Evolutionary conservation across 2,329 filamentous ascomycete species (phyloP).

Genomic region (Colletotrichum neosansevieriae): DNA sequence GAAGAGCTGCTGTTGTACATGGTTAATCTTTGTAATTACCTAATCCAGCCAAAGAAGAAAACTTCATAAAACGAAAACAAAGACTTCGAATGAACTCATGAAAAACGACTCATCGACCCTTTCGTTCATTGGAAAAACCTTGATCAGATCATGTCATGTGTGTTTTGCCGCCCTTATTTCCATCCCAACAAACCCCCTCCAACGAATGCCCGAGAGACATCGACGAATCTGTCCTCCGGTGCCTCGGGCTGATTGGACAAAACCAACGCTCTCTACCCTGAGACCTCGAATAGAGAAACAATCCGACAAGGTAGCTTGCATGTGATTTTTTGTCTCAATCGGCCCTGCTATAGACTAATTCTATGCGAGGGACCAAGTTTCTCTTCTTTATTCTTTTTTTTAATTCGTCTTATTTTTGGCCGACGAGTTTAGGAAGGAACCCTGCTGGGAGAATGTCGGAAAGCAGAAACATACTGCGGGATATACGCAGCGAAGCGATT

Average conservation of each 20-base stretch:
- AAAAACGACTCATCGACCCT: neutral
- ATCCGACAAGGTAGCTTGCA: conserved; percentile 7
- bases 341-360: too few species aligned
- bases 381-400: too few species aligned
- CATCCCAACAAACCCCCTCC: too few species aligned
- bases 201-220: neutral
- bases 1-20: conserved; percentile 9
- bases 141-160: neutral
- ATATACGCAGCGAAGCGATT: neutral
- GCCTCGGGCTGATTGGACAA: neutral
- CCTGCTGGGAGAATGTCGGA: neutral
- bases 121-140: neutral
- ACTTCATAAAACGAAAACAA: conserved; percentile 8
- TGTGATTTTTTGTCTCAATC: conserved; percentile 3
- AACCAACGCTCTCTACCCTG: too few species aligned
- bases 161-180: too few species aligned
- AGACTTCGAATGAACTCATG: neutral
- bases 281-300: too few species aligned
- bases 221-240: neutral
- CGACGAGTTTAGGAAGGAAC: too few species aligned
- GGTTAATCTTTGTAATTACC: conserved; percentile 39
- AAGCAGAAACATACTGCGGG: neutral
- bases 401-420: too few species aligned
- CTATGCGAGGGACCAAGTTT: too few species aligned
- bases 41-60: conserved; percentile 20